Base-by-base conservation (phyloP, 2,329 filamentous ascomycete species). In the Cladosporium austrohemisphaericum region DNA sequence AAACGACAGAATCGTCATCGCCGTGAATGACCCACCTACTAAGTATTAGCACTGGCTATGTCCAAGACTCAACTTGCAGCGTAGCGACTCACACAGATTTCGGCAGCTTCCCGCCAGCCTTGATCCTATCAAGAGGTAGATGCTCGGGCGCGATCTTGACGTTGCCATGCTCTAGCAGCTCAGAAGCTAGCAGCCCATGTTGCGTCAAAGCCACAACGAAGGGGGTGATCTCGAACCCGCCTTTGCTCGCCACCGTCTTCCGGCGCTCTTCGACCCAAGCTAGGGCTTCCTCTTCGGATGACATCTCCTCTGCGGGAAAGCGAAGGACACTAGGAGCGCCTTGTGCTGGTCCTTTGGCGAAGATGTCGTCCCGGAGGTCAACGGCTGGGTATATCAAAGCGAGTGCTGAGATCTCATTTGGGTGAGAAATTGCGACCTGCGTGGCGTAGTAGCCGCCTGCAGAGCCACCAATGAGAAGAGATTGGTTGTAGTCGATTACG, bases 191-290 rank as follows among this genome's bases (percentile, higher is more conserved):
- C 20, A 45, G n/a, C 2, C 41, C 29, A 26, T 35, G 31, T 6
- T 45, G 41, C 3, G 41, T 18, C 29, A 45, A 26, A 10, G 41
- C 41, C n/a, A 45, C 41, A 16, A 33, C n/a, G 9, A 25, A 35
- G 14, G 41, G 41, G 2, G 31, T 45, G 4, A 22, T 11, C 31
- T 45, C 41, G 6, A 45, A 45, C 2, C 41, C 41, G 19, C 41
- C 41, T 18, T 45, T 45, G 29, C 41, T 35, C 10, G 41, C 29
- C 31, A 45, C 41, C n/a, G 20, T 35, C 29, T 45, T 45, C 7
- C 31, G 29, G 20, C 16, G 16, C n/a, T 35, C 29, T 3, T 13
- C 29, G 5, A 45, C 41, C 41, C 41, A 45, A 3, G 41, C 29
- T 22, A 45, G 41, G 14, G 41, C 41, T 16, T 45, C 41, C 13